Evolutionary conservation across 305 asterid genomes (phyloP).

Genomic region (Fraxinus nigra): DNA sequence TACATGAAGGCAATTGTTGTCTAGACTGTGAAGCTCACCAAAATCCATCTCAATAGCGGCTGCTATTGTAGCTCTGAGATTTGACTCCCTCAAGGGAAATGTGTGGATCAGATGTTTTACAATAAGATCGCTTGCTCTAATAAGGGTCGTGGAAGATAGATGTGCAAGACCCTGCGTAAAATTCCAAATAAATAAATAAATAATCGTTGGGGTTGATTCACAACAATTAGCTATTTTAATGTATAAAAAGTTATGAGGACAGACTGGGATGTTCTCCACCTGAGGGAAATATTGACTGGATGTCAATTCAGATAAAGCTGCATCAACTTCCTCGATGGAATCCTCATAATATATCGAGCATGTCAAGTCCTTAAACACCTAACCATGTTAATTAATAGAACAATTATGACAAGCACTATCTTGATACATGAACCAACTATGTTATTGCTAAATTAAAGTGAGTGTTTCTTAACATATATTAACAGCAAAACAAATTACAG

Average conservation of each 20-base stretch:
- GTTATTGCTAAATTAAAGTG: neutral
- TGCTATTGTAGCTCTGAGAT: slow-evolving; percentile 49
- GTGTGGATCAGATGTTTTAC: slow-evolving; percentile 49
- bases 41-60: slow-evolving; percentile 62
- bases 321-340: slow-evolving; percentile 54
- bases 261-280: slow-evolving; percentile 32
- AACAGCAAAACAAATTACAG: too few relatives aligned
- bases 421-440: neutral
- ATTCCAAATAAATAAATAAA: neutral
- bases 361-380: slow-evolving; percentile 53
- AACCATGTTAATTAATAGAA: slow-evolving; percentile 2
- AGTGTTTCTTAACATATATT: neutral
- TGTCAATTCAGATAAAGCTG: slow-evolving; percentile 49
- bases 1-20: slow-evolving; percentile 30
- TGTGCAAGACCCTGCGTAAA: slow-evolving; percentile 56
- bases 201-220: neutral
- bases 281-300: slow-evolving; percentile 49
- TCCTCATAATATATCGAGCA: slow-evolving; percentile 47
- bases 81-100: slow-evolving; percentile 63
- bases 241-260: neutral
- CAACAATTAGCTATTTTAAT: neutral
- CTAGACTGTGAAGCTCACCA: slow-evolving; percentile 33
- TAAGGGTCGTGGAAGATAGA: slow-evolving; percentile 47
- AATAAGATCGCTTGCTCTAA: slow-evolving; percentile 45
- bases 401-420: neutral